phyloP scores from a whole-genome alignment of 768 basidiomycete genomes.

The Phlegmacium glaucopus region DNA sequence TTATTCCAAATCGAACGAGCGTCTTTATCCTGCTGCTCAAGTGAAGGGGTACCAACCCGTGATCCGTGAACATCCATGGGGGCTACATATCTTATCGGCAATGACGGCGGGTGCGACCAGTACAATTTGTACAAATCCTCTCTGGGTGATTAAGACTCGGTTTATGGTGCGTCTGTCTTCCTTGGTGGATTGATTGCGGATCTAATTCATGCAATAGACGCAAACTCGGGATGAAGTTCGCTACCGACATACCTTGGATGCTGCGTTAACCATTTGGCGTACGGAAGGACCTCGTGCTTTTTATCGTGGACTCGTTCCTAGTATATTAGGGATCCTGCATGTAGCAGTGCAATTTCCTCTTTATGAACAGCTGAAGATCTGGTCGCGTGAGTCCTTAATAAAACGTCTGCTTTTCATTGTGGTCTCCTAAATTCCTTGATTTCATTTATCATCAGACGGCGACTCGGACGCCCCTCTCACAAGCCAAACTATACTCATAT shows the following conservation, averaged over 20 bases:
- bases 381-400: constrained; percentile 64
- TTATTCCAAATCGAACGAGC: constrained; percentile 29
- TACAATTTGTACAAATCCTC: constrained; percentile 90
- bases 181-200: constrained; percentile 3
- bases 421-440: constrained; percentile 6
- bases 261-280: constrained; percentile 84
- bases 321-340: constrained; percentile 87
- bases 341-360: constrained; percentile 98
- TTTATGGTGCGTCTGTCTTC: constrained; percentile 76
- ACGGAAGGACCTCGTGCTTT: constrained; percentile 86
- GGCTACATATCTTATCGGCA: constrained; percentile 87
- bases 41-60: constrained; percentile 83
- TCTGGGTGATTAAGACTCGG: constrained; percentile 99
- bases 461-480: constrained; percentile 49
- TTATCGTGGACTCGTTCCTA: constrained; percentile 93
- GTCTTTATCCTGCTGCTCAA: constrained; percentile 78
- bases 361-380: constrained; percentile 88
- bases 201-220: constrained; percentile 47
- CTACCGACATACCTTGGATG: constrained; percentile 89
- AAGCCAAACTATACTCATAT: constrained; percentile 71
- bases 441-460: constrained; percentile 32
- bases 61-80: constrained; percentile 80
- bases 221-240: constrained; percentile 75
- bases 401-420: neutral
- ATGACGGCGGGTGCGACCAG: constrained; percentile 95